phyloP scores from a whole-genome alignment of 495 filamentous ascomycete genomes.

The Beverwykella pulmonaria region DNA sequence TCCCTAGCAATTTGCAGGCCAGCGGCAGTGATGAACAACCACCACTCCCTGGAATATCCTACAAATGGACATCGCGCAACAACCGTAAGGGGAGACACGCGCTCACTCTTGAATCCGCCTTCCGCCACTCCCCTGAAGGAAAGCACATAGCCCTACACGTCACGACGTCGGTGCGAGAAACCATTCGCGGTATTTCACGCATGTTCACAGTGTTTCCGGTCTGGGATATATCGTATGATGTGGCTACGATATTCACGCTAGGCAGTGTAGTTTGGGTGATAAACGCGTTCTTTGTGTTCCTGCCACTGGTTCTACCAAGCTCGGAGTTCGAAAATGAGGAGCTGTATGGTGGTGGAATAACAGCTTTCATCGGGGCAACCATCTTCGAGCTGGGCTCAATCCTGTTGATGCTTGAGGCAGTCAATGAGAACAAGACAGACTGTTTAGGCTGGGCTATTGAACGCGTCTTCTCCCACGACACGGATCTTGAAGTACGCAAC shows the following conservation, averaged over 20 bases:
- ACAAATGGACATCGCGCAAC: slow-evolving; percentile 66
- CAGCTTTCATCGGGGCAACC: slow-evolving; percentile 69
- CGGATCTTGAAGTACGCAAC: slow-evolving; percentile 1
- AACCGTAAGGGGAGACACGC: slow-evolving; percentile 72
- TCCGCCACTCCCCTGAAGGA: slow-evolving; percentile 32
- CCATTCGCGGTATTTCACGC: slow-evolving; percentile 51
- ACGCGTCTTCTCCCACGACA: slow-evolving; percentile 23
- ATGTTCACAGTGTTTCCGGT: slow-evolving; percentile 64
- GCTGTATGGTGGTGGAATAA: slow-evolving; percentile 59
- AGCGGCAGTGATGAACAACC: slow-evolving; percentile 8
- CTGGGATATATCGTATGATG: slow-evolving; percentile 71
- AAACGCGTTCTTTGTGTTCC: slow-evolving; percentile 69
- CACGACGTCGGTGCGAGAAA: slow-evolving; percentile 51
- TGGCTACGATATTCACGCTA: slow-evolving; percentile 65
- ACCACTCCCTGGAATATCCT: slow-evolving; percentile 33
- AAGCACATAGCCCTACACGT: slow-evolving; percentile 47
- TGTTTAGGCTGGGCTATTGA: slow-evolving; percentile 76
- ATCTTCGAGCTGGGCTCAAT: slow-evolving; percentile 69
- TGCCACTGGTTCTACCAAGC: slow-evolving; percentile 59
- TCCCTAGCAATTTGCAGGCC: background rate
- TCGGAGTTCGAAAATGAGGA: slow-evolving; percentile 61
- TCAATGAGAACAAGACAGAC: slow-evolving; percentile 65
- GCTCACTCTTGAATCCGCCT: slow-evolving; percentile 50
- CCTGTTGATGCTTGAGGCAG: slow-evolving; percentile 67
- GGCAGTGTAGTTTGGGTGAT: slow-evolving; percentile 68